Evolutionary conservation across 176 grass and related monocot genomes (phyloP).

Genomic region (Oryza punctata): DNA sequence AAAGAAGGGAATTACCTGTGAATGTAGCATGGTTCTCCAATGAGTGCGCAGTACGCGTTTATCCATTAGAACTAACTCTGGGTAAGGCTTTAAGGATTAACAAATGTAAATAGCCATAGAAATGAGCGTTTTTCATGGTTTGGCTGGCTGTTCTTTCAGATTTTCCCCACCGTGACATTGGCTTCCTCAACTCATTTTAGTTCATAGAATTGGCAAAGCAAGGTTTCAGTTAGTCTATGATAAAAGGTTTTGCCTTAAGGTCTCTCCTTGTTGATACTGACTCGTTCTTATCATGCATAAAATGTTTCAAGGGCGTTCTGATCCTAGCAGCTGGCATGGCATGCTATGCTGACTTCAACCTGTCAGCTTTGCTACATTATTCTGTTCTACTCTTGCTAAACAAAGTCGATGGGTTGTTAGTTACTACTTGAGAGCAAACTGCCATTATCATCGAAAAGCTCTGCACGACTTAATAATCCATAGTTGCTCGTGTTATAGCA

Average conservation of each 20-base stretch:
- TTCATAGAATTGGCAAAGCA: constrained; percentile 4
- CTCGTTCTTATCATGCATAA: background rate
- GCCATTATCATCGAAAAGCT: no score
- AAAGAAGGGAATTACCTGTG: constrained; percentile 16
- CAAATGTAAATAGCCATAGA: constrained; percentile 53
- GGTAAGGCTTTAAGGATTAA: constrained; percentile 27
- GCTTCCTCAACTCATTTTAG: constrained; percentile 12
- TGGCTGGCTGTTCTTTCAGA: constrained; percentile 14
- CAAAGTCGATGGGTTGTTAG: no score
- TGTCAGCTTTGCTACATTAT: background rate
- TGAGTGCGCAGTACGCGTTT: constrained; percentile 6
- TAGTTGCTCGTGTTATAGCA: background rate
- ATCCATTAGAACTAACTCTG: constrained; percentile 22
- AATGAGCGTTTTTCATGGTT: constrained; percentile 27
- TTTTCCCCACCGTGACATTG: background rate
- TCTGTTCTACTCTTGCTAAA: no score
- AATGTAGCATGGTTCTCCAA: constrained; percentile 32
- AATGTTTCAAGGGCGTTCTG: background rate
- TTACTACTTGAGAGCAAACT: no score
- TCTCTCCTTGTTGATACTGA: background rate
- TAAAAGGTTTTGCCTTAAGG: background rate
- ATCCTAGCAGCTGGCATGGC: background rate
- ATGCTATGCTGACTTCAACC: background rate
- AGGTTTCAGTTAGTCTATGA: constrained; percentile 6
- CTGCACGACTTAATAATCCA: no score